Percentiles rank a stretch among this genome's conserved stretches.
Evolutionary conservation across 2,329 filamentous ascomycete species (phyloP).

Genomic region (Stagonosporopsis chrysanthemi): DNA sequence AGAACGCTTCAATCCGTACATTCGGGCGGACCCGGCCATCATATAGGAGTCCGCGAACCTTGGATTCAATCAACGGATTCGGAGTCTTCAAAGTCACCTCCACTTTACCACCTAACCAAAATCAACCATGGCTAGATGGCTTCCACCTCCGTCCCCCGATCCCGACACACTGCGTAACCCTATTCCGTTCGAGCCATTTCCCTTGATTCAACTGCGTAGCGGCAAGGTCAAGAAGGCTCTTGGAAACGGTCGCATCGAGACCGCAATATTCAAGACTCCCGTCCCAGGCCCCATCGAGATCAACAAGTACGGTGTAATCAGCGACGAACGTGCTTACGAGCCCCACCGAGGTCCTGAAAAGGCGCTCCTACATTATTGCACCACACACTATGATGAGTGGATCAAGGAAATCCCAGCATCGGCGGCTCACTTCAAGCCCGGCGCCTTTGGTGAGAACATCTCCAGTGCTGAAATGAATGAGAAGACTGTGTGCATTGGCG

Average conservation of each 20-base stretch:
- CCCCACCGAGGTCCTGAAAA: conserved; percentile 71
- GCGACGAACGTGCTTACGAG: conserved; percentile 68
- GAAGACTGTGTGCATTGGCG: conserved; percentile 70
- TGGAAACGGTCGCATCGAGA: conserved; percentile 57
- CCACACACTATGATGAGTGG: conserved; percentile 66
- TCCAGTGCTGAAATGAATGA: conserved; percentile 67
- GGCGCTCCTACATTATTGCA: conserved; percentile 68
- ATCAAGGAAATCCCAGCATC: conserved; percentile 60
- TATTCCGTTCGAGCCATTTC: conserved; percentile 51
- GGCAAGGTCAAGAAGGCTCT: conserved; percentile 64
- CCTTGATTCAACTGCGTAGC: conserved; percentile 64
- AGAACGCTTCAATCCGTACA: not conserved
- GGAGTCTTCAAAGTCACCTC: not conserved
- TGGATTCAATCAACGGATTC: not conserved
- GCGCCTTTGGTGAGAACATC: conserved; percentile 72
- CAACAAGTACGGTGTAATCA: conserved; percentile 60
- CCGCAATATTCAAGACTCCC: conserved; percentile 64
- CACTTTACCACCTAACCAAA: not conserved
- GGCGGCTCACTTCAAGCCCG: conserved; percentile 61
- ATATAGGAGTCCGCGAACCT: not conserved
- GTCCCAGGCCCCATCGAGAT: conserved; percentile 57
- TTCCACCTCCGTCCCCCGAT: conserved; percentile 31
- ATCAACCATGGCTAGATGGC: conserved; percentile 30
- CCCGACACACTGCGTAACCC: conserved; percentile 32
- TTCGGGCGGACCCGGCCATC: conserved; percentile 10